A percentile compares a stretch with the other conserved stretches of the same genome.
Evolutionary conservation across 192 early-diverging fungal species (phyloP).

Genomic region (Thoreauomyces humboldtii): DNA sequence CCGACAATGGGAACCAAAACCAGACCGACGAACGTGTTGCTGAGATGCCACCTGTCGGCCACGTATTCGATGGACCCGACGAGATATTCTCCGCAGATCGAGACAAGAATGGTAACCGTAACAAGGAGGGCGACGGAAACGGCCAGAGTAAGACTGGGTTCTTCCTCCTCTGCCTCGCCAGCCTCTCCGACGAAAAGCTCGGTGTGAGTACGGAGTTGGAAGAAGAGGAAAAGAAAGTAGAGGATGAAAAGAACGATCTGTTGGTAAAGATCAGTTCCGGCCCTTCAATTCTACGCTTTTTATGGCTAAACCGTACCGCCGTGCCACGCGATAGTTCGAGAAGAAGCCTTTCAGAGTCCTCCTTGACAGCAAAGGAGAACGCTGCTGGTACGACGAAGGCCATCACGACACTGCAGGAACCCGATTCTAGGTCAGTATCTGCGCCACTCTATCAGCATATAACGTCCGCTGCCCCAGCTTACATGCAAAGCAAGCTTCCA

Average conservation of each 20-base stretch:
- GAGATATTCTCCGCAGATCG: slow-evolving; percentile 81
- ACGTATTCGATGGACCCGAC: slow-evolving; percentile 81
- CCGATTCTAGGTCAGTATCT: too few relatives aligned
- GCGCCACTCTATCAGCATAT: background rate
- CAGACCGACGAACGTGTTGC: slow-evolving; percentile 85
- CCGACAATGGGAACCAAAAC: slow-evolving; percentile 90
- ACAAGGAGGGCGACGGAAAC: slow-evolving; percentile 64
- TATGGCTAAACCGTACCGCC: slow-evolving; percentile 13
- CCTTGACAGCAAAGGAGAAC: slow-evolving; percentile 13
- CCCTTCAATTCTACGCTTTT: background rate
- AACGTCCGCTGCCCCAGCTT: background rate
- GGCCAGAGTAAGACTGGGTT: slow-evolving; percentile 33
- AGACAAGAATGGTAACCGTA: slow-evolving; percentile 65
- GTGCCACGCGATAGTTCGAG: slow-evolving; percentile 31
- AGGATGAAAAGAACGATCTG: slow-evolving; percentile 45
- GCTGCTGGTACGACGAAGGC: slow-evolving; percentile 32
- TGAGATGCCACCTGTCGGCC: slow-evolving; percentile 65
- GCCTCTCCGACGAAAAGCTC: slow-evolving; percentile 33
- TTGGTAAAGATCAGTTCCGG: background rate
- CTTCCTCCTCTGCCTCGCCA: slow-evolving; percentile 11
- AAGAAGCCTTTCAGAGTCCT: slow-evolving; percentile 12
- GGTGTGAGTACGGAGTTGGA: slow-evolving; percentile 85
- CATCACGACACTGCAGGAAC: slow-evolving; percentile 18
- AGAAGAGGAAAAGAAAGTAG: slow-evolving; percentile 58
- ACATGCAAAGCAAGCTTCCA: slow-evolving; percentile 8